phyloP scores from a whole-genome alignment of 305 asterid genomes.

The Nicotiana rustica region DNA sequence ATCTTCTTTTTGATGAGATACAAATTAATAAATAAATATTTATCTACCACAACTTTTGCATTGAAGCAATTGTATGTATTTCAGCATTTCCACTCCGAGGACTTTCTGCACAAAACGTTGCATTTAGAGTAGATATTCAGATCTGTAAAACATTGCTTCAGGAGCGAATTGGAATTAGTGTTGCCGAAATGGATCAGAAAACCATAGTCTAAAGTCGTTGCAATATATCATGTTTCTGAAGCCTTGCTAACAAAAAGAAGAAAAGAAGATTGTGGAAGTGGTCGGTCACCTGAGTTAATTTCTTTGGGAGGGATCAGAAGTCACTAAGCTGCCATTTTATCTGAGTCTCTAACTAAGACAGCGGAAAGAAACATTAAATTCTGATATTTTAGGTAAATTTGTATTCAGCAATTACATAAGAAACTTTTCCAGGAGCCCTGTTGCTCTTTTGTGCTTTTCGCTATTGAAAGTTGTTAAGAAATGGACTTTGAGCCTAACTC shows the following conservation, averaged over 20 bases:
- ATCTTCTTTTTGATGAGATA: not conserved
- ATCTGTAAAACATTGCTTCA: not conserved
- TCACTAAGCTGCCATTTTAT: constrained; percentile 13
- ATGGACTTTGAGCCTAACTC: no score
- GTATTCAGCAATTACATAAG: not conserved
- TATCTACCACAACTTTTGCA: not conserved
- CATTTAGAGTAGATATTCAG: constrained; percentile 8
- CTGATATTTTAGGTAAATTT: no score
- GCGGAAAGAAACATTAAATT: not conserved
- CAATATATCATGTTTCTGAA: not conserved
- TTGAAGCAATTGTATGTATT: not conserved
- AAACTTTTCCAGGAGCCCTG: not conserved
- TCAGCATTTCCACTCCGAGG: not conserved
- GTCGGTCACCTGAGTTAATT: constrained; percentile 15
- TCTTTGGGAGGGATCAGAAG: not conserved
- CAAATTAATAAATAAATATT: not conserved
- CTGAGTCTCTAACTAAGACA: not conserved
- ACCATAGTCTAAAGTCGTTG: constrained; percentile 23
- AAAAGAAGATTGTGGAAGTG: not conserved
- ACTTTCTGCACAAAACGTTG: not conserved
- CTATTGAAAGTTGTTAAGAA: not conserved
- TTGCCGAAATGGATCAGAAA: constrained; percentile 14
- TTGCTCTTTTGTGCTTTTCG: constrained; percentile 3
- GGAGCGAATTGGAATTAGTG: constrained; percentile 8
- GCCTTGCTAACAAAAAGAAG: not conserved